phyloP scores from a whole-genome alignment of 306 rosid species.

The Biancaea sappan region DNA sequence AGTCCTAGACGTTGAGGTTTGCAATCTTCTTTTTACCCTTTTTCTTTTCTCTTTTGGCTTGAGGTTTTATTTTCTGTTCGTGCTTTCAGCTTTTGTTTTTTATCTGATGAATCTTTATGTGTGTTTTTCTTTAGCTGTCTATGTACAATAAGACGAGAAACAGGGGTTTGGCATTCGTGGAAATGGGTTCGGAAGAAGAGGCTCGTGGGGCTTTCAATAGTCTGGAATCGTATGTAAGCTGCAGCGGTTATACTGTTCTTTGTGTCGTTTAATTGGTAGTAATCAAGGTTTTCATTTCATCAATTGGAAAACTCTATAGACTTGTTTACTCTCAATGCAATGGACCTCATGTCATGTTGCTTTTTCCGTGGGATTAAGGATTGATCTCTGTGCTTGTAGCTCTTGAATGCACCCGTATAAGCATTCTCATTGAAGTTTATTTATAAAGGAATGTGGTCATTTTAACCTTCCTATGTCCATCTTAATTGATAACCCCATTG shows the following conservation, averaged over 20 bases:
- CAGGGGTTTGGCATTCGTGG: conserved; percentile 96
- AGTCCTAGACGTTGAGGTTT: conserved; percentile 84
- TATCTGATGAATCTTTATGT: conserved; percentile 34
- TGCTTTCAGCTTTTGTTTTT: conserved; percentile 4
- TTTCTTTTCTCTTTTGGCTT: not conserved
- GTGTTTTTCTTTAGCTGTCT: conserved; percentile 56
- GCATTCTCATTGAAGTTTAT: not conserved
- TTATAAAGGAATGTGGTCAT: not conserved
- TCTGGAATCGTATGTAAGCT: conserved; percentile 83
- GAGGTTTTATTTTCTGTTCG: not conserved
- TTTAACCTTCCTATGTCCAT: not conserved
- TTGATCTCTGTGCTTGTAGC: not conserved
- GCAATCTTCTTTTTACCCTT: not conserved
- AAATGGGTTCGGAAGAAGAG: conserved; percentile 88
- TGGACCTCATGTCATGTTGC: conserved; percentile 1
- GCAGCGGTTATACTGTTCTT: not conserved
- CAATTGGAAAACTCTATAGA: not conserved
- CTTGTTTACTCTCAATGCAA: not conserved
- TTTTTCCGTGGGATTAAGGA: not conserved
- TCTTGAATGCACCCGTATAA: not conserved
- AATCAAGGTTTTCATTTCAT: not conserved
- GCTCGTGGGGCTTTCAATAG: conserved; percentile 66
- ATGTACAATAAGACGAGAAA: conserved; percentile 76
- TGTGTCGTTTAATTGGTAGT: not conserved
- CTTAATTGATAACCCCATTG: not conserved